Evolutionary conservation across 2,329 filamentous ascomycete genomes (phyloP).

Genomic region (Monilinia fructicola): DNA sequence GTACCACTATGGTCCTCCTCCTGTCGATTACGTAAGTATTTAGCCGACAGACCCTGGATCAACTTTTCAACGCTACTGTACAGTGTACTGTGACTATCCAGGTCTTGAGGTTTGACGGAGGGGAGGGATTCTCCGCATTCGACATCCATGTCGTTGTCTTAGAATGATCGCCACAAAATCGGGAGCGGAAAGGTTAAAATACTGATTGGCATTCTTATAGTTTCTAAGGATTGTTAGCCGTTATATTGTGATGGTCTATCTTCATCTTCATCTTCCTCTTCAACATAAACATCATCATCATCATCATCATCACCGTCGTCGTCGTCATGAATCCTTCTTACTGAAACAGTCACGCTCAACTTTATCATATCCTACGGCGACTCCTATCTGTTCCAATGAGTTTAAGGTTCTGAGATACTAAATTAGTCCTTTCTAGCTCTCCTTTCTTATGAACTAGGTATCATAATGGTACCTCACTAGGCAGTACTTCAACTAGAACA

Average conservation of each 20-base stretch:
- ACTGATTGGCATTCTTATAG: too few relatives aligned
- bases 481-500: too few relatives aligned
- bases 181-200: background rate
- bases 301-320: background rate
- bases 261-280: background rate
- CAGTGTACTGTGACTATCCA: too few relatives aligned
- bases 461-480: too few relatives aligned
- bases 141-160: background rate
- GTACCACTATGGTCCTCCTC: too few relatives aligned
- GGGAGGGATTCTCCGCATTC: conserved; percentile 20
- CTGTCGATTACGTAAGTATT: too few relatives aligned
- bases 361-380: background rate
- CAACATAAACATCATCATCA: background rate
- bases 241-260: background rate
- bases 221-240: conserved; percentile 1
- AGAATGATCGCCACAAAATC: conserved; percentile 10
- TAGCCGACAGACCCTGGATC: too few relatives aligned
- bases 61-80: too few relatives aligned
- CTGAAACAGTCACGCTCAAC: background rate
- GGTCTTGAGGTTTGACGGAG: background rate
- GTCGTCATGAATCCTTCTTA: background rate
- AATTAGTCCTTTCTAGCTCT: background rate
- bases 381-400: too few relatives aligned
- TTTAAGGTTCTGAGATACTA: too few relatives aligned
- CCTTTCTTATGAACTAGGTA: background rate